Conservation (phyloP, 2,329 filamentous ascomycete species). For the Colletotrichum lupini region DNA sequence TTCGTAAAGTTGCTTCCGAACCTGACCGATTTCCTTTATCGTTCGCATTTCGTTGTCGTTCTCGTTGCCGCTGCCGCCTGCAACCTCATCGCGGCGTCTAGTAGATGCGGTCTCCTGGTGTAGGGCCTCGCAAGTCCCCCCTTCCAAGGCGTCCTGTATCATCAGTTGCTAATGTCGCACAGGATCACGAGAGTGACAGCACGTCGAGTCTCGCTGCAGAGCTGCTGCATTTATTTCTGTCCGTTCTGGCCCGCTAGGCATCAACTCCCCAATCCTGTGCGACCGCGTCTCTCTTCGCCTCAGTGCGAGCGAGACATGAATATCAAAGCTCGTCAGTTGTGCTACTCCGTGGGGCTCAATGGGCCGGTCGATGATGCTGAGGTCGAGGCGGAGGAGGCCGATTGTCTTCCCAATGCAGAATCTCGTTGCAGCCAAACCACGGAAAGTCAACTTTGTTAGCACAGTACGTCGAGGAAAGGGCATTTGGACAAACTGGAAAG, state of each 20-base stretch:
- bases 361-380: conserved; percentile 6
- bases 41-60: background rate
- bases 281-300: background rate
- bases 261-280: conserved; percentile 16
- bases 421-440: conserved; percentile 12
- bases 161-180: conserved; percentile 13
- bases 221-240: background rate
- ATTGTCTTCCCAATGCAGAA: conserved; percentile 8
- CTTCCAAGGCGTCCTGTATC: background rate
- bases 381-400: conserved; percentile 9
- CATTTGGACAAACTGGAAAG: background rate
- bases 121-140: background rate
- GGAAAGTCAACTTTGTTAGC: conserved; percentile 10
- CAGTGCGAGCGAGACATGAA: conserved; percentile 24
- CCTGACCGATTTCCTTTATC: conserved; percentile 13
- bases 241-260: conserved; percentile 3
- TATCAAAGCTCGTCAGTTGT: conserved; percentile 1
- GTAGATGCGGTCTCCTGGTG: background rate
- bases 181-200: conserved; percentile 20
- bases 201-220: conserved; percentile 31
- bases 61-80: background rate
- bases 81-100: background rate
- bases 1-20: conserved; percentile 11
- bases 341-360: conserved; percentile 14
- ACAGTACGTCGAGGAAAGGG: background rate